Evolutionary conservation across 2,329 filamentous ascomycete genomes (phyloP), one percentile per base, ranked within the genome.

Genomic region (Xylariaceae sp.): DNA sequence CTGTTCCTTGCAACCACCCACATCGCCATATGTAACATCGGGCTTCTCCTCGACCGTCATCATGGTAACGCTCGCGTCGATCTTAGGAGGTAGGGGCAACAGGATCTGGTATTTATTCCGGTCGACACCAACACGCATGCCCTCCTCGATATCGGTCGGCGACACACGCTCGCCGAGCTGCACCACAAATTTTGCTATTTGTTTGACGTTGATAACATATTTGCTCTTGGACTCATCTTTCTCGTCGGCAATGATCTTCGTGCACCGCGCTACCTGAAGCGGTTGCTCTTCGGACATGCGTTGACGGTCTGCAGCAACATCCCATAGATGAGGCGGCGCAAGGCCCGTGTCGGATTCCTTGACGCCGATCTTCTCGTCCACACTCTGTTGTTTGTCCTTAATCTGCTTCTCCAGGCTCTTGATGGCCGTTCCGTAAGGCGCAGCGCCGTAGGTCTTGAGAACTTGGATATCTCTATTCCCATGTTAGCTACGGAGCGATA

Each of bases 11-110:
- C 93, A 98, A 54, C 95, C 95, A 77, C 95, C 95, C 41, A 99
- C 93, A 79, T 99, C 95, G 67, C 95, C 95, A 69, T 99, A 99
- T 61, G 95, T 99, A 60, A 99, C 95, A 74, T 99, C 95, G 16
- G 95, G 95, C 82, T 99, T 99, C 79, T 99, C 95, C 80, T 99
- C 95, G 63, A 99, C 95, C 48, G 95, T 98, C 95, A 99, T 99
- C 95, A 99, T 99, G 40, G 95, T 99, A 65, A 99, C 95, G 67
- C 91, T 96, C 51, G 95, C 93, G 71, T 99, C 95, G 79, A 99
- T 99, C 83, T 98, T 99, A 37, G 95, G 95, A 43, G 95, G 95
- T 52, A 99, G 80, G 37, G 95, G 95, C 46, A 99, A 83, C 75
- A 99, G 87, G 70, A 99, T 99, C 78, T 99, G 95, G 77, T 99